Conservation (phyloP, 305 asterid genomes). For the Solanum aculeatissimum region DNA sequence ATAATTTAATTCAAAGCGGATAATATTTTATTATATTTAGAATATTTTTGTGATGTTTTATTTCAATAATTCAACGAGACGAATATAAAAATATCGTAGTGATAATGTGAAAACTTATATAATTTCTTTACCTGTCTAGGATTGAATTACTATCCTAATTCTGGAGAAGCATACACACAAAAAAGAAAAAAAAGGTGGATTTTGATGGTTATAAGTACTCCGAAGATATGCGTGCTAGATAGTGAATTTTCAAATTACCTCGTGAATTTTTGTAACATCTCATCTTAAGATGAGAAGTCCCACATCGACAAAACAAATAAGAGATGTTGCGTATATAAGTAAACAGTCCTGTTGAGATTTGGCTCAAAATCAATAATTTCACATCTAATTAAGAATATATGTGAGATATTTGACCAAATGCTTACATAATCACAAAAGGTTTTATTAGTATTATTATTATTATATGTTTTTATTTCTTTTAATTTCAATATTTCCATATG, state of each 20-base stretch:
- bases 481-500: background rate
- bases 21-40: background rate
- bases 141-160: background rate
- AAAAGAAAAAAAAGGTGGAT: background rate
- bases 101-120: fast-evolving
- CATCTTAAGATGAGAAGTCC: no score
- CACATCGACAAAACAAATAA: no score
- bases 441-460: background rate
- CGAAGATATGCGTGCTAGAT: fast-evolving
- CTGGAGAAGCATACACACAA: background rate
- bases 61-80: background rate
- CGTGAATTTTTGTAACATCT: no score
- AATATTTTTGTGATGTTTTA: background rate
- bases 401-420: background rate
- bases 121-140: fast-evolving
- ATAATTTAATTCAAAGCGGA: background rate
- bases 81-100: background rate
- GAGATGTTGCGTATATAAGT: no score
- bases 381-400: background rate
- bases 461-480: background rate
- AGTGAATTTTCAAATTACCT: background rate
- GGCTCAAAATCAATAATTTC: background rate
- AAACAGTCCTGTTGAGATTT: no score
- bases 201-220: background rate
- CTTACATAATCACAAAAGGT: background rate